Base-by-base conservation (phyloP, 345 rosid species). In the Euphorbia pulcherrima region DNA sequence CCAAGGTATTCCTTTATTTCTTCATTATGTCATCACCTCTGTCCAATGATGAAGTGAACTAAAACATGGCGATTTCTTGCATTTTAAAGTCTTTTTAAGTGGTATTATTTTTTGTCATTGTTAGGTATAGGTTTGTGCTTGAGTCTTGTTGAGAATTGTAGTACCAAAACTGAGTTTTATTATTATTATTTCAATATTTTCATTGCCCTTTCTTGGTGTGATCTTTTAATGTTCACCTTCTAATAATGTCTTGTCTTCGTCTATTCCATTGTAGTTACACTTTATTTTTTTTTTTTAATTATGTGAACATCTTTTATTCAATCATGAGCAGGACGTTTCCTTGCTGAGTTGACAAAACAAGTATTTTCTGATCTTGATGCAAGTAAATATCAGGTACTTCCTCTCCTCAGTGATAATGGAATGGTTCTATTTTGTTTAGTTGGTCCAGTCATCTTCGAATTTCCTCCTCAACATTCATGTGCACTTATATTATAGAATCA, bases 351-450 rank as follows among this genome's bases (percentile, higher is more conserved):
- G 70, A 95, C 99, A 4, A 90, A 86, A 79, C 88, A 95, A 81
- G 99, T 95, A 9, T 87, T 95, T 77, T 73, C 85, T 37, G 99
- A 95, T 78, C 99, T 95, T 37, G 84, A 62, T 76, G 93, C 99
- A 44, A 92, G 99, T 75, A 95, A 95, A 90, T 95, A 88, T 81
- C 99, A 92, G 97, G 99, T 88, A 65, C 47, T 60, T 66, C 62
- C 35, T 17, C 57, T 62, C 20, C 33, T 50, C 7, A 12, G 44
- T 20, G 48, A 11, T 60, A 16, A 26, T 50, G 8, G 52, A 35
- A 33, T 21, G 33, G 26, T 41, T 40, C 17, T 11, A 24, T 11
- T 65, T 53, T n/a, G 12, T 4, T 21, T 16, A 29, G 17, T 57
- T 14, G 50, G 30, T 46, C 1, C 21, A 24, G 30, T 35, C 2